Conservation (phyloP, 1,284 basidiomycete species). For the Trichosporon coremiiforme region DNA sequence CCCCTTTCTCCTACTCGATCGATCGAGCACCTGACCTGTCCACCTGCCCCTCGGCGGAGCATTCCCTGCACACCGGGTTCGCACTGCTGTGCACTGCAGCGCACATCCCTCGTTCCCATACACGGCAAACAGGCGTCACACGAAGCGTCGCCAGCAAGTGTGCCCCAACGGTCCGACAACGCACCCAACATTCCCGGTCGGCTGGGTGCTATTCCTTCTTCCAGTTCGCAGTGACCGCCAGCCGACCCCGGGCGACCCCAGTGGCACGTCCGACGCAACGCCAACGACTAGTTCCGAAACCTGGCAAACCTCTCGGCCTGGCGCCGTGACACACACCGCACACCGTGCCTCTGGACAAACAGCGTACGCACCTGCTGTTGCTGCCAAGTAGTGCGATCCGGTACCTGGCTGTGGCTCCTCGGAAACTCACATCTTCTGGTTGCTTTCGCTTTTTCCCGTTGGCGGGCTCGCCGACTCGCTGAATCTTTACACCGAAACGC, state of each 20-base stretch:
- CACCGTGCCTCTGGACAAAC: conserved; percentile 8
- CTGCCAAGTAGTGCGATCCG: background rate
- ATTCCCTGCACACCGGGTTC: background rate
- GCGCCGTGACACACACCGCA: background rate
- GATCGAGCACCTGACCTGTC: background rate
- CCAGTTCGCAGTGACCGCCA: background rate
- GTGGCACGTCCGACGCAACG: conserved; percentile 11
- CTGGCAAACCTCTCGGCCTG: background rate
- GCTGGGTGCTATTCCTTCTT: conserved; percentile 2
- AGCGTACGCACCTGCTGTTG: conserved; percentile 3
- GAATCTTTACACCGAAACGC: background rate
- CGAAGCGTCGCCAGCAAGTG: background rate
- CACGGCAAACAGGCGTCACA: background rate
- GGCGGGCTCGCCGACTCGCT: background rate
- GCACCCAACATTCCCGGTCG: background rate
- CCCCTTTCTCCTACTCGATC: background rate
- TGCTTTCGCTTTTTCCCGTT: background rate
- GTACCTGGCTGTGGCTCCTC: background rate
- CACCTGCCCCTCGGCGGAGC: background rate
- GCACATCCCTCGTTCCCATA: background rate
- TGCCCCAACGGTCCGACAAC: background rate
- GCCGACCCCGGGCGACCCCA: background rate
- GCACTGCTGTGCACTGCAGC: background rate
- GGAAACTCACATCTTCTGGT: background rate
- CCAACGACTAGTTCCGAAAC: conserved; percentile 5